These are phyloP conservation scores for Pythium graminicola DNA, from an alignment of 352 stramenopile genomes.

Conservation along the genomic window DNA sequence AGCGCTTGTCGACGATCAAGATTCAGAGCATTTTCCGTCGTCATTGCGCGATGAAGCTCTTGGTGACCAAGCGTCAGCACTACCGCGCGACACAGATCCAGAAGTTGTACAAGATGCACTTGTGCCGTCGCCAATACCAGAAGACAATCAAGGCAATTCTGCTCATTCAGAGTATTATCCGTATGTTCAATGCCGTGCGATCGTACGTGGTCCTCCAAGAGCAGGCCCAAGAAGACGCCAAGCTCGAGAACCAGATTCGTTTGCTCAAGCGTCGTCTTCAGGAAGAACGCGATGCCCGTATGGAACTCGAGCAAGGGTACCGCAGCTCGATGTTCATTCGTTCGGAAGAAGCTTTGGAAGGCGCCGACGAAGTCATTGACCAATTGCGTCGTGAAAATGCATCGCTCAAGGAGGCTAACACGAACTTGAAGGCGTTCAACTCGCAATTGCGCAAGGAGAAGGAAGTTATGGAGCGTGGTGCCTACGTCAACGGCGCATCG, in stretches of 20 bases:
- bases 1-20: constrained; percentile 47
- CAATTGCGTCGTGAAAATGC: constrained; percentile 78
- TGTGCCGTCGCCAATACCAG: constrained; percentile 53
- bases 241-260: constrained; percentile 95
- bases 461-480: constrained; percentile 83
- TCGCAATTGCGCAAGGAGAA: constrained; percentile 84
- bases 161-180: constrained; percentile 75
- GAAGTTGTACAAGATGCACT: constrained; percentile 79
- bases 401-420: constrained; percentile 76
- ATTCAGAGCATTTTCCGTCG: constrained; percentile 67
- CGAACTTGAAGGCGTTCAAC: constrained; percentile 78
- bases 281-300: constrained; percentile 83
- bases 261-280: constrained; percentile 88
- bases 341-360: constrained; percentile 70
- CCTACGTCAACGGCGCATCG: constrained; percentile 81
- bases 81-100: constrained; percentile 78
- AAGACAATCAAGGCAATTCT: constrained; percentile 64
- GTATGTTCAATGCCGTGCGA: constrained; percentile 73
- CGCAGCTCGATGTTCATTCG: constrained; percentile 75
- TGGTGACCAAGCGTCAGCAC: constrained; percentile 52
- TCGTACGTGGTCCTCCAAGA: constrained; percentile 65
- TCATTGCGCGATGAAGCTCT: constrained; percentile 48
- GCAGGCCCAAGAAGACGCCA: constrained; percentile 92
- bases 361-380: constrained; percentile 79
- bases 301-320: constrained; percentile 71